Evolutionary conservation across 768 basidiomycete species (phyloP).

Genomic region (Panaeolus papilionaceus): DNA sequence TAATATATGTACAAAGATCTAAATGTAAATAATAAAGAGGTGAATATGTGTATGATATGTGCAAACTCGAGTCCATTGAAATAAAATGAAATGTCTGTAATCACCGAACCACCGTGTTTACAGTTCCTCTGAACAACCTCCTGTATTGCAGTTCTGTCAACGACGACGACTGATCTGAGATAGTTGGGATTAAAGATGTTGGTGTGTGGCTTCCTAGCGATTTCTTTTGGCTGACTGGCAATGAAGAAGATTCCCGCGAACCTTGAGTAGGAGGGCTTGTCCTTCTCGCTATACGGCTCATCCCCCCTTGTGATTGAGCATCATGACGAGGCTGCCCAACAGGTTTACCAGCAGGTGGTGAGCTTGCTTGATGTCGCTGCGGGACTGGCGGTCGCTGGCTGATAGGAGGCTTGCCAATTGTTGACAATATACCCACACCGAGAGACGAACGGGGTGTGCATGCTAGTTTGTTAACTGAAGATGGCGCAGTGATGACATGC

Average conservation of each 20-base stretch:
- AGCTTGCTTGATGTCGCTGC: neutral
- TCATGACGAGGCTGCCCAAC: neutral
- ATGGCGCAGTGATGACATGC: conserved; percentile 23
- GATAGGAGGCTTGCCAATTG: conserved; percentile 1
- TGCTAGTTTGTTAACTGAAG: neutral
- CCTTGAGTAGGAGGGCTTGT: conserved; percentile 7
- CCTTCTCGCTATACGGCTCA: neutral
- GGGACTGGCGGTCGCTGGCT: neutral
- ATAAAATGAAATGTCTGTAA: neutral
- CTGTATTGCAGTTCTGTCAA: conserved; percentile 25
- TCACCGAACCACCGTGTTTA: conserved; percentile 31
- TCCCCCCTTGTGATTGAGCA: neutral
- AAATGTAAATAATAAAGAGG: neutral
- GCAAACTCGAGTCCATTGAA: conserved; percentile 38
- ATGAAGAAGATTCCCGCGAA: neutral
- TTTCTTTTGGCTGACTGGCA: conserved; percentile 14
- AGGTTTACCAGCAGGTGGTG: conserved; percentile 15
- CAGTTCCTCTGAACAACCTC: conserved; percentile 29
- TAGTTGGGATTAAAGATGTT: conserved; percentile 32
- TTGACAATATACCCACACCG: neutral
- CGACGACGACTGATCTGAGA: conserved; percentile 15
- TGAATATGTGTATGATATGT: conserved; percentile 41
- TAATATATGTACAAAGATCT: neutral
- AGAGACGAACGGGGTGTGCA: neutral
- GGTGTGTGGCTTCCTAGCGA: conserved; percentile 25